Evolutionary conservation across 1,284 basidiomycete genomes (phyloP), one percentile per base, ranked within the genome.

Genomic region (Prillingera fragicola): DNA sequence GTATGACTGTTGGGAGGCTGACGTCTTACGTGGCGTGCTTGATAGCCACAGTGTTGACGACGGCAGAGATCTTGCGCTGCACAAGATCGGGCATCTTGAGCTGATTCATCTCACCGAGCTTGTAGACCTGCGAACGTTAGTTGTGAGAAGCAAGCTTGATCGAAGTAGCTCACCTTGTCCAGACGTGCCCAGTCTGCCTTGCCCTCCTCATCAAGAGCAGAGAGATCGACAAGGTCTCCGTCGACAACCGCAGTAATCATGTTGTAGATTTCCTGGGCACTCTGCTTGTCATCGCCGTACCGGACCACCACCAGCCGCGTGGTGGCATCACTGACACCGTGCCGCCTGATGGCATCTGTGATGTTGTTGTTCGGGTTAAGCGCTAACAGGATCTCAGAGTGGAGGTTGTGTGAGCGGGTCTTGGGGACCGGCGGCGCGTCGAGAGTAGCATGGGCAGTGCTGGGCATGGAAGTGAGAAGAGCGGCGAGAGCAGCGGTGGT

Each of bases 361-460:
- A 95, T 94, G 64, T 90, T 92, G 57, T 87, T 86, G 15, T 83
- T 85, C 1, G 87, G 86, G 54, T 84, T 87, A 34, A 95, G 74
- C 15, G 78, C 73, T 76, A 84, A 88, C 10, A 95, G 74, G 40
- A 95, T 78, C 66, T 95, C 90, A 0, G 86, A 88, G 63, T 94
- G 67, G 17, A 69, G 41, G 48, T 69, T 69, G 47, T 69, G 67
- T 7, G 64, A 59, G n/a, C 59, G 52, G 0, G 63, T 64, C 40
- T 52, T 54, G 5, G 56, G 56, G 14, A 17, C 21, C 4, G 53
- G 56, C 5, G 52, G 48, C 8, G 37, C 50, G 2, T 29, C 31
- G 15, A 52, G 42, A 0, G 26, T 26, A 10, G 50, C 39, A n/a
- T 23, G 18, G 3, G 50, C 29, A 4, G 38, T 42, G 2, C 34